Percentiles rank a stretch among this genome's conserved stretches.
Evolutionary conservation across 805 yeast genomes (phyloP).

Genomic region (Lipomyces sp.): DNA sequence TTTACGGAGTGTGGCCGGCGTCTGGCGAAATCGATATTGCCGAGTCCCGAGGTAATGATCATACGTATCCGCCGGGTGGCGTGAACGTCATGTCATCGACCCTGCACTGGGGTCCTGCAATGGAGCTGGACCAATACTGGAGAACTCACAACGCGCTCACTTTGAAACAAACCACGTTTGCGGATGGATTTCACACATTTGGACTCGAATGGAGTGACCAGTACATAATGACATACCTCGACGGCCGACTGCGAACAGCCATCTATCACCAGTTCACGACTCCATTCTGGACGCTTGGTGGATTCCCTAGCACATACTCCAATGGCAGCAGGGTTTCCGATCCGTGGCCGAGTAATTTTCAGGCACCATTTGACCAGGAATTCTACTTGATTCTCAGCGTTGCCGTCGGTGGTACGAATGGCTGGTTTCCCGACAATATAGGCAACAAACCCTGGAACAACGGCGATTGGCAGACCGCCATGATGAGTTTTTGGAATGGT

Average conservation of each 20-base stretch:
- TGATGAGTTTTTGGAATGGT: conserved; percentile 27
- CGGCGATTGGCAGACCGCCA: conserved; percentile 27
- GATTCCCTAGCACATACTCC: conserved; percentile 19
- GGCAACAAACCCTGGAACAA: conserved; percentile 33
- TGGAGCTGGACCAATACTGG: conserved; percentile 22
- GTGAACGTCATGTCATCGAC: conserved; percentile 30
- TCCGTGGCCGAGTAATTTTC: conserved; percentile 29
- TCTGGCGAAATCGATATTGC: conserved; percentile 34
- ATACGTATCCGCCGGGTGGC: conserved; percentile 27
- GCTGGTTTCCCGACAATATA: conserved; percentile 26
- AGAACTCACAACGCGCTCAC: conserved; percentile 5
- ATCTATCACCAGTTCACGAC: conserved; percentile 20
- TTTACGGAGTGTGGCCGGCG: conserved; percentile 35
- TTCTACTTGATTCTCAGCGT: conserved; percentile 32
- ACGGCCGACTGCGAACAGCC: conserved; percentile 32
- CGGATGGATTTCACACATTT: conserved; percentile 27
- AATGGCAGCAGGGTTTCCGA: conserved; percentile 25
- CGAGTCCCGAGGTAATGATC: conserved; percentile 33
- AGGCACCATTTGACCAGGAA: conserved; percentile 34
- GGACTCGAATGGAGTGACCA: conserved; percentile 32
- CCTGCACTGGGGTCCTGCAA: conserved; percentile 33
- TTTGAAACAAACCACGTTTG: conserved; percentile 22
- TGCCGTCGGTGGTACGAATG: conserved; percentile 36
- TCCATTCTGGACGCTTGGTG: conserved; percentile 28
- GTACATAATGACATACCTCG: conserved; percentile 31